Percentiles rank a stretch among this genome's conserved stretches.
Evolutionary conservation across 2,329 filamentous ascomycete species (phyloP).

Genomic region (Cercospora citrullina): DNA sequence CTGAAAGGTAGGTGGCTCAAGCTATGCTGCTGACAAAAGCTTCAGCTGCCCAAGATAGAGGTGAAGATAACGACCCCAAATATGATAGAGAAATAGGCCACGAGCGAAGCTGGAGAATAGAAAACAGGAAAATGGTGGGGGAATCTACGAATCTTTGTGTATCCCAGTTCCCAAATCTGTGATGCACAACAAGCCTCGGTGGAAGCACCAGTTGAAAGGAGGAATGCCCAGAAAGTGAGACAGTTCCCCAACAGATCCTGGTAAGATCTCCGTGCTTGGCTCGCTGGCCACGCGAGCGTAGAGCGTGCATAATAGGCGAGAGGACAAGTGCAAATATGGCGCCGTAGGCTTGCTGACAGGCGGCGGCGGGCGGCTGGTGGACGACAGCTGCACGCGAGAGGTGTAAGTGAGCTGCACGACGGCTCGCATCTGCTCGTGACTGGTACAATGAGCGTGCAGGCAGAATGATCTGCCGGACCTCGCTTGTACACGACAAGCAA

Average conservation of each 20-base stretch:
- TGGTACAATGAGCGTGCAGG: neutral
- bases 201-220: neutral
- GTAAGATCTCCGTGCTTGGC: neutral
- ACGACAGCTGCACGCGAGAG: neutral
- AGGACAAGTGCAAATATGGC: neutral
- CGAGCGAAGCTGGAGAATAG: neutral
- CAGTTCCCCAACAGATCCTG: neutral
- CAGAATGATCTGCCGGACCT: neutral
- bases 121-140: neutral
- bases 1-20: neutral
- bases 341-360: neutral
- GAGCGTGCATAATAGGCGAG: neutral
- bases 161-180: neutral
- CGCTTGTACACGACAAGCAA: neutral
- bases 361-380: neutral
- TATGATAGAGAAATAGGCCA: neutral
- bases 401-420: neutral
- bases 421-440: neutral
- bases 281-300: neutral
- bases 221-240: slow-evolving; percentile 1
- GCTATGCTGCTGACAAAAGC: neutral
- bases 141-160: neutral
- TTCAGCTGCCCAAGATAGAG: neutral
- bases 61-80: neutral
- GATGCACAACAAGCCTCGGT: slow-evolving; percentile 2